Percentiles rank a stretch among this genome's conserved stretches.
phyloP scores from a whole-genome alignment of 305 asterid genomes.

The Solanum hybrid region DNA sequence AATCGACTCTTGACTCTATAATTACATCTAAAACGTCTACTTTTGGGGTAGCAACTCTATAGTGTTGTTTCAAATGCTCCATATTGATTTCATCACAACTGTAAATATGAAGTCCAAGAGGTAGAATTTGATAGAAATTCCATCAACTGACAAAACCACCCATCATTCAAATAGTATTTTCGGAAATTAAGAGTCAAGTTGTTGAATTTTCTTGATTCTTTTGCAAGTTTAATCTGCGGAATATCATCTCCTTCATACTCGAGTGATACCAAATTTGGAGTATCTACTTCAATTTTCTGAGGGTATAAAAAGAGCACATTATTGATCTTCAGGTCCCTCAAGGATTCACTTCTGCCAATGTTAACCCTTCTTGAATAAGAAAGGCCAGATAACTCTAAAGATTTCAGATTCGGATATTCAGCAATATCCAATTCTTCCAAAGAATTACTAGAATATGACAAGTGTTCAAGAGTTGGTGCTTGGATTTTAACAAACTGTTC shows the following conservation, averaged over 20 bases:
- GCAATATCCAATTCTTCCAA: neutral
- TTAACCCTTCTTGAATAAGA: neutral
- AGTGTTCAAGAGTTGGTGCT: neutral
- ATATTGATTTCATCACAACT: neutral
- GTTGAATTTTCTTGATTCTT: neutral
- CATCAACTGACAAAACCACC: neutral
- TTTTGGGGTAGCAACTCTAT: neutral
- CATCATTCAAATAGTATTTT: neutral
- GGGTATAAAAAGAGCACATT: no score
- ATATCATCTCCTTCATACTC: neutral
- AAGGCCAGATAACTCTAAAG: neutral
- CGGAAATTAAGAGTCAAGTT: neutral
- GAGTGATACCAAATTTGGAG: neutral
- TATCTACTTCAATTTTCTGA: neutral
- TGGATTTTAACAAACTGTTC: no score
- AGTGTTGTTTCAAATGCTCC: neutral
- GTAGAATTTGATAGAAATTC: neutral
- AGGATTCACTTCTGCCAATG: neutral
- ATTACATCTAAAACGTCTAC: neutral
- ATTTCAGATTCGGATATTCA: neutral
- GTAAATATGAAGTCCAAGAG: neutral
- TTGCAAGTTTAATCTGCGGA: neutral
- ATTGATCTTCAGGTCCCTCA: neutral
- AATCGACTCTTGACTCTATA: neutral
- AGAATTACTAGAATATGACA: neutral